Percentiles rank a stretch among this genome's conserved stretches.
phyloP scores from a whole-genome alignment of 2,329 filamentous ascomycete species.

The Pseudogymnoascus sp. region DNA sequence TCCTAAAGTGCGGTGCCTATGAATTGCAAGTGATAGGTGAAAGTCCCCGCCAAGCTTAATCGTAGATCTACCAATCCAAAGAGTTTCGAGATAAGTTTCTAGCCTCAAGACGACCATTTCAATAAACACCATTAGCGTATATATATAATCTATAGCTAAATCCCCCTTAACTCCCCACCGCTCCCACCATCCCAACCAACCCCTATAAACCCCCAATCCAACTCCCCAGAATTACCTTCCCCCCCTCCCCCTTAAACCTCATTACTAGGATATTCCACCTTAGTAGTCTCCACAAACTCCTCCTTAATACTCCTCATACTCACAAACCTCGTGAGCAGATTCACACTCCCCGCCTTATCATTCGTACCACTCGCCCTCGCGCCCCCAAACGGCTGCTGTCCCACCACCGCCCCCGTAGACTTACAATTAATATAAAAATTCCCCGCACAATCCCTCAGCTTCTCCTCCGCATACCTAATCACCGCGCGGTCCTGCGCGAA shows the following conservation, averaged over 20 bases:
- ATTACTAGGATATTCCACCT: slow-evolving; percentile 64
- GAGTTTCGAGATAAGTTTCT: not conserved
- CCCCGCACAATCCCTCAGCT: slow-evolving; percentile 62
- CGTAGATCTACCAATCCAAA: not conserved
- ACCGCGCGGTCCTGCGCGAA: slow-evolving; percentile 62
- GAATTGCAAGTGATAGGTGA: not conserved
- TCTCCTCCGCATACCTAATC: slow-evolving; percentile 60
- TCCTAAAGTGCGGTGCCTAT: not conserved
- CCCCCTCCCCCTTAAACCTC: slow-evolving; percentile 31
- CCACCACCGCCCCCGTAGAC: slow-evolving; percentile 64
- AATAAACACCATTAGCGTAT: not conserved
- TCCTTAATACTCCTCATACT: slow-evolving; percentile 64
- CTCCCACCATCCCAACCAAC: not conserved
- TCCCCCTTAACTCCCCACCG: not conserved
- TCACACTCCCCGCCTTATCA: slow-evolving; percentile 61
- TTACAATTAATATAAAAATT: slow-evolving; percentile 88
- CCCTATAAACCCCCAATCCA: not conserved
- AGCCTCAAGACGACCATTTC: too few species aligned
- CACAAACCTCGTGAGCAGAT: slow-evolving; percentile 56
- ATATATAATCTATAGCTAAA: not conserved
- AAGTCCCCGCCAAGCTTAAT: not conserved
- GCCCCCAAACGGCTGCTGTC: slow-evolving; percentile 65
- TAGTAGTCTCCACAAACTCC: slow-evolving; percentile 57
- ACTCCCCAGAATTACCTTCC: not conserved
- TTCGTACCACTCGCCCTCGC: slow-evolving; percentile 61